Conservation (phyloP, 2,329 filamentous ascomycete species). For the Plenodomus biglobosus region DNA sequence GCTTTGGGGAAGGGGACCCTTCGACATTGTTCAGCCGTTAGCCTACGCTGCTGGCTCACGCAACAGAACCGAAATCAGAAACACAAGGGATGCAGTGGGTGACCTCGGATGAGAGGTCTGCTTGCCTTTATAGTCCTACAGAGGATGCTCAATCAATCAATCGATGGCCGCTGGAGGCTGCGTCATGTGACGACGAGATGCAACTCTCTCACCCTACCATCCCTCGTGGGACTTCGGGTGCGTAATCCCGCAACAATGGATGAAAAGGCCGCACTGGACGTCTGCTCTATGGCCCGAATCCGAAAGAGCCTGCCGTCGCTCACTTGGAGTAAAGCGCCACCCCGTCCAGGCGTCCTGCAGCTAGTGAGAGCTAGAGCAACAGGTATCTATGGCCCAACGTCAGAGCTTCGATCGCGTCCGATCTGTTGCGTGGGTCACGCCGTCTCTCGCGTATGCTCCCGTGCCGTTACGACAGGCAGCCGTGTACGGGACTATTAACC, state of each 20-base stretch:
- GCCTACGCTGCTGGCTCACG: constrained; percentile 1
- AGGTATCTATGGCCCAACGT: constrained; percentile 8
- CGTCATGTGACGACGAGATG: constrained; percentile 27
- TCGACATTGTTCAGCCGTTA: constrained; percentile 16
- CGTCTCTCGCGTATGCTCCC: constrained; percentile 24
- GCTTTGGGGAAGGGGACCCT: constrained; percentile 45
- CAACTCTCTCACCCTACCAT: constrained; percentile 22
- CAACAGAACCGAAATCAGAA: background rate
- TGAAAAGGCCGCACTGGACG: constrained; percentile 18
- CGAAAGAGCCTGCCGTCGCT: constrained; percentile 14
- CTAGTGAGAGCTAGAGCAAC: constrained; percentile 18
- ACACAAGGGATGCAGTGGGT: background rate
- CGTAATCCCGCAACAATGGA: constrained; percentile 22
- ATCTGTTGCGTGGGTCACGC: constrained; percentile 29
- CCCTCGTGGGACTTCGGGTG: constrained; percentile 5
- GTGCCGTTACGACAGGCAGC: constrained; percentile 28
- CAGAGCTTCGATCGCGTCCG: constrained; percentile 23
- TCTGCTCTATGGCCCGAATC: constrained; percentile 11
- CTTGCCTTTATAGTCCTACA: constrained; percentile 24
- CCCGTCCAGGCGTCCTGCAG: constrained; percentile 21
- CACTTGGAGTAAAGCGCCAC: constrained; percentile 26
- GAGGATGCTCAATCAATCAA: constrained; percentile 7
- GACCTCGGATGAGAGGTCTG: background rate
- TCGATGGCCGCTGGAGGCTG: constrained; percentile 8
- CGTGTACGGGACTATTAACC: constrained; percentile 12